A percentile compares a stretch with the other conserved stretches of the same genome.
phyloP scores from a whole-genome alignment of 2,329 filamentous ascomycete species.

The Hymenoscyphus occultus region DNA sequence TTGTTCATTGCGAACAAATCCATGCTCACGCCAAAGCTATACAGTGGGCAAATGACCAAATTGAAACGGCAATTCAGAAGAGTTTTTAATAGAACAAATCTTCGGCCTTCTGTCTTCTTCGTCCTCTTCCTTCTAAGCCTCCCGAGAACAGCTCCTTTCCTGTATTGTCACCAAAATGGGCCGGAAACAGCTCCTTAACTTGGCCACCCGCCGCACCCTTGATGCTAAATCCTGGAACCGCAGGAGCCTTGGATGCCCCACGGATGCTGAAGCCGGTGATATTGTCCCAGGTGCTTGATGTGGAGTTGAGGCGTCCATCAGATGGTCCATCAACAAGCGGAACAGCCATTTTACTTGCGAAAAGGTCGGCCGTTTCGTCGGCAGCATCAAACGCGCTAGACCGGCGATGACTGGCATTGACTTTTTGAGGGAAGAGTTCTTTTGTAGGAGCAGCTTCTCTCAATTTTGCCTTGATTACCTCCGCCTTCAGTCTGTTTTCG shows the following conservation, averaged over 20 bases:
- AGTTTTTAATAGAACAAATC: slow-evolving; percentile 63
- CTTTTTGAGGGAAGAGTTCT: slow-evolving; percentile 57
- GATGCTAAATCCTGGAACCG: slow-evolving; percentile 57
- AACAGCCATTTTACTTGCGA: slow-evolving; percentile 47
- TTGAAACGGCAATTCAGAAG: background rate
- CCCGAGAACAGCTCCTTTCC: slow-evolving; percentile 69
- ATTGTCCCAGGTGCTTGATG: slow-evolving; percentile 26
- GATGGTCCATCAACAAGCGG: slow-evolving; percentile 47
- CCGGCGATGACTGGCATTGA: slow-evolving; percentile 43
- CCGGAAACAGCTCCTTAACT: slow-evolving; percentile 66
- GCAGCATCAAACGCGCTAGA: slow-evolving; percentile 52
- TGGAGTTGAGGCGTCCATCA: slow-evolving; percentile 28
- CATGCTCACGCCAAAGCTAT: background rate
- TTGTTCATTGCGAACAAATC: background rate
- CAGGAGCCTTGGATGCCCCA: slow-evolving; percentile 50
- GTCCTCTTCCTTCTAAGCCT: slow-evolving; percentile 55
- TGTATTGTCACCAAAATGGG: slow-evolving; percentile 57
- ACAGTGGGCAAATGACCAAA: background rate
- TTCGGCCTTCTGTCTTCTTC: slow-evolving; percentile 64
- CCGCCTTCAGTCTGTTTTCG: slow-evolving; percentile 45
- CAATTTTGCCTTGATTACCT: slow-evolving; percentile 41
- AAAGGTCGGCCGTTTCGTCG: slow-evolving; percentile 51
- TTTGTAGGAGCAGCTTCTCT: slow-evolving; percentile 26
- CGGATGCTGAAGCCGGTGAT: slow-evolving; percentile 55
- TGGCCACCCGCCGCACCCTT: slow-evolving; percentile 61